phyloP scores from a whole-genome alignment of 805 yeast species.

The Teunomyces aglyptinius region DNA sequence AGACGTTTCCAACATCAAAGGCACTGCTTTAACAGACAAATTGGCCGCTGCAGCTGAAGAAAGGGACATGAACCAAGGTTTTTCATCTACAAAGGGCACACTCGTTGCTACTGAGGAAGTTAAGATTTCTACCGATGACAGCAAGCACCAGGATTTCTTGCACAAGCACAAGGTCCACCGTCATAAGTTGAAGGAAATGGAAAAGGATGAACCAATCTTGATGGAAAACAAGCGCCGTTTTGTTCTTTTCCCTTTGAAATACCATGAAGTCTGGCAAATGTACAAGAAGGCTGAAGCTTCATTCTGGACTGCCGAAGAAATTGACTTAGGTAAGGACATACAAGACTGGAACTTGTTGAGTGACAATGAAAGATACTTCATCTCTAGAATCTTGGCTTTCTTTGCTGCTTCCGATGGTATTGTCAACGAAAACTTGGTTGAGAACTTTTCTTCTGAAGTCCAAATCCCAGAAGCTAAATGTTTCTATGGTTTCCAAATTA shows the following conservation, averaged over 20 bases:
- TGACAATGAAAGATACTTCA: slow-evolving; percentile 89
- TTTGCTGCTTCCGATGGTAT: slow-evolving; percentile 99
- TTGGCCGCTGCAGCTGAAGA: slow-evolving; percentile 41
- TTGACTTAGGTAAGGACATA: slow-evolving; percentile 87
- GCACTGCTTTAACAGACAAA: slow-evolving; percentile 40
- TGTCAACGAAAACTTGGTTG: slow-evolving; percentile 95
- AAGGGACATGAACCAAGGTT: slow-evolving; percentile 30
- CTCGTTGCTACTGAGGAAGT: slow-evolving; percentile 20
- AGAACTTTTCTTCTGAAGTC: slow-evolving; percentile 95
- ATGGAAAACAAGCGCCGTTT: slow-evolving; percentile 83
- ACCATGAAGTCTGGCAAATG: slow-evolving; percentile 98
- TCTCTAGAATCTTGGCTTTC: slow-evolving; percentile 92
- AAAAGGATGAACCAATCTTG: slow-evolving; percentile 86
- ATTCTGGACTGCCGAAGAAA: slow-evolving; percentile 99
- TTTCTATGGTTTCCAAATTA: slow-evolving; percentile 98
- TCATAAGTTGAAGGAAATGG: slow-evolving; percentile 67
- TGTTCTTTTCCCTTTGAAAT: slow-evolving; percentile 93
- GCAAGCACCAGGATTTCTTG: slow-evolving; percentile 55
- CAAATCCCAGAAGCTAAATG: slow-evolving; percentile 97
- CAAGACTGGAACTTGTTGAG: slow-evolving; percentile 90
- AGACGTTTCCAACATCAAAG: slow-evolving; percentile 32
- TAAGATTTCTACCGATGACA: slow-evolving; percentile 20
- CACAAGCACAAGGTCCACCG: slow-evolving; percentile 66
- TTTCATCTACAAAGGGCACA: slow-evolving; percentile 16
- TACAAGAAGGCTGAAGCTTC: slow-evolving; percentile 99